These are phyloP conservation scores for Fraxinus angustifolia DNA, from an alignment of 305 asterid genomes.

Conservation along the genomic window DNA sequence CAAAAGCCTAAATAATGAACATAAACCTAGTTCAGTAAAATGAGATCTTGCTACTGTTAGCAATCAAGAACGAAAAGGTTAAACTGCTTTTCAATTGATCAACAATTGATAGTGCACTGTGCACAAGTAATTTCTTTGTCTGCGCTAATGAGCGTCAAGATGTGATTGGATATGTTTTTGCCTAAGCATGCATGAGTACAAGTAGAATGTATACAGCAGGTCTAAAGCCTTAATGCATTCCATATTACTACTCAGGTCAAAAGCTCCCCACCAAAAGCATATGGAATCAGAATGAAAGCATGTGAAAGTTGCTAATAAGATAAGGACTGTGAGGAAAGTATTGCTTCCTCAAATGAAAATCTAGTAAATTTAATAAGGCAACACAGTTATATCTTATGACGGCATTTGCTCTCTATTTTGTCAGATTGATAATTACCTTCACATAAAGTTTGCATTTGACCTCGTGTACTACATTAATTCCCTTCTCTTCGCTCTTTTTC, in stretches of 20 bases:
- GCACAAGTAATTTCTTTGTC: not conserved
- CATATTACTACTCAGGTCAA: not conserved
- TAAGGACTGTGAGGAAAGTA: not conserved
- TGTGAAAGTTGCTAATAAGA: not conserved
- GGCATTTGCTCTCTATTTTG: not conserved
- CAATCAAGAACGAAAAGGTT: not conserved
- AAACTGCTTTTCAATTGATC: not conserved
- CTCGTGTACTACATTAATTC: slow-evolving; percentile 68
- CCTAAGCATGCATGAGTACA: not conserved
- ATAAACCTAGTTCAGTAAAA: not conserved
- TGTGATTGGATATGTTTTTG: not conserved
- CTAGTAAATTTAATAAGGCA: not conserved
- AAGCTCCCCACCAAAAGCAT: not conserved
- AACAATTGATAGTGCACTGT: not conserved
- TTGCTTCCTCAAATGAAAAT: not conserved
- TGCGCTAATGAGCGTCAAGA: not conserved
- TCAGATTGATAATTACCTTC: slow-evolving; percentile 45
- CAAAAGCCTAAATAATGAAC: not conserved
- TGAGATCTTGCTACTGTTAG: not conserved
- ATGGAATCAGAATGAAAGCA: not conserved
- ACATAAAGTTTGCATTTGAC: slow-evolving; percentile 89
- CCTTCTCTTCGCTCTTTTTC: slow-evolving; percentile 73
- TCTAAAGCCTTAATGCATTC: not conserved
- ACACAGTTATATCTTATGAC: not conserved
- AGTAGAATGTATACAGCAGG: not conserved